Evolutionary conservation across 2,329 filamentous ascomycete genomes (phyloP).

Genomic region (Fusarium cyanostomum): DNA sequence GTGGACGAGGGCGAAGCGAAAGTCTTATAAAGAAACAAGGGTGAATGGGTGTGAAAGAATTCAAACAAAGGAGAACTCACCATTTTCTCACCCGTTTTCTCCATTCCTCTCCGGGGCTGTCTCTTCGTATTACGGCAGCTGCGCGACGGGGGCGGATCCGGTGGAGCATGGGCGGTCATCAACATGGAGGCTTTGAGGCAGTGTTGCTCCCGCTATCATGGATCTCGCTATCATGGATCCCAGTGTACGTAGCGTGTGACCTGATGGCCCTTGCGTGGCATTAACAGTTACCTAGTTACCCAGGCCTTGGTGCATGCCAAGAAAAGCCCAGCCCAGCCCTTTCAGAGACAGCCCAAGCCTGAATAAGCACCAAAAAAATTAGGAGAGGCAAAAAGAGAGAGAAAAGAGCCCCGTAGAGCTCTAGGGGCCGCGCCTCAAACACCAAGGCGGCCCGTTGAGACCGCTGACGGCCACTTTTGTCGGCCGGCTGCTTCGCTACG

Average conservation of each 20-base stretch:
- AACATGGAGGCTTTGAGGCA: background rate
- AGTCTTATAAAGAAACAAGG: conserved; percentile 35
- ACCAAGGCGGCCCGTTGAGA: background rate
- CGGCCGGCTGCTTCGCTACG: background rate
- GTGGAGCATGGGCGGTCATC: background rate
- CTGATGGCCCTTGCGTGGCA: conserved; percentile 1
- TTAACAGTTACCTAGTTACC: background rate
- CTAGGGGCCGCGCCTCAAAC: too few species aligned
- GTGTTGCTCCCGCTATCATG: background rate
- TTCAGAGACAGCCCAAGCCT: background rate
- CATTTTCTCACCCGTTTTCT: too few species aligned
- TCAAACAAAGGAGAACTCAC: conserved; percentile 21
- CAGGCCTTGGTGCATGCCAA: background rate
- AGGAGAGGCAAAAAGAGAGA: too few species aligned
- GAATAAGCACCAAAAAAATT: background rate
- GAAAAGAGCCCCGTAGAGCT: too few species aligned
- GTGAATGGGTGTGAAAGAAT: conserved; percentile 3
- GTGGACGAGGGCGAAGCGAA: conserved; percentile 18
- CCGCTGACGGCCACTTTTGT: background rate
- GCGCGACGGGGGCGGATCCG: background rate
- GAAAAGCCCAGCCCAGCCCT: background rate
- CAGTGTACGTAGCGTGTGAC: background rate
- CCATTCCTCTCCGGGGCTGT: too few species aligned
- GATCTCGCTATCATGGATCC: too few species aligned
- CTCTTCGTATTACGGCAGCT: conserved; percentile 16